These are phyloP conservation scores for Termitomyces sp. DNA, from an alignment of 768 basidiomycete species.

Conservation along the genomic window DNA sequence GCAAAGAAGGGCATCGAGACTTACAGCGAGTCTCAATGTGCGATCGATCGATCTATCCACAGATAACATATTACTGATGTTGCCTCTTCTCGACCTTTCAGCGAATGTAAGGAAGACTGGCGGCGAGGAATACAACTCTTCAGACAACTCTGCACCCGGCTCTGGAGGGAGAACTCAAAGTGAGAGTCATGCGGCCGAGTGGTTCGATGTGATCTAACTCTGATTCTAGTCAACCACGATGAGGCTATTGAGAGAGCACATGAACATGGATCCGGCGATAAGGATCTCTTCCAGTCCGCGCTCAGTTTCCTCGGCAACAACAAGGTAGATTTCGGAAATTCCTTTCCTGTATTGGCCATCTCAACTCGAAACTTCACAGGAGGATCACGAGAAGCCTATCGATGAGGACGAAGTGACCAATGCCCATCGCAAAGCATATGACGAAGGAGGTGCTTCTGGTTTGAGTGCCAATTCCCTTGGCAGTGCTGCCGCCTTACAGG, in stretches of 20 bases:
- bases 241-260: conserved; percentile 58
- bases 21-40: conserved; percentile 49
- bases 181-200: conserved; percentile 15
- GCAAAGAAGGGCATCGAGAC: conserved; percentile 64
- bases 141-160: conserved; percentile 39
- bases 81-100: conserved; percentile 16
- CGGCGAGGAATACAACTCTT: conserved; percentile 60
- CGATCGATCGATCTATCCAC: conserved; percentile 13
- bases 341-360: neutral
- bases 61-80: conserved; percentile 15
- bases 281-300: conserved; percentile 54
- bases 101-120: conserved; percentile 54
- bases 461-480: conserved; percentile 65
- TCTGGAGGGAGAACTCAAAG: conserved; percentile 24
- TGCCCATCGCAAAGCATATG: conserved; percentile 64
- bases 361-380: conserved; percentile 24
- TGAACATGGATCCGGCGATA: conserved; percentile 52
- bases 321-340: conserved; percentile 32
- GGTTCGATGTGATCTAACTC: neutral
- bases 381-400: conserved; percentile 53
- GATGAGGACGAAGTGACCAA: conserved; percentile 62
- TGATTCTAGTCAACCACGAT: conserved; percentile 53
- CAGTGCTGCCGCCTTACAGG: conserved; percentile 76
- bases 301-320: conserved; percentile 49
- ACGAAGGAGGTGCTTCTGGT: conserved; percentile 42